Evolutionary conservation across 2,329 filamentous ascomycete genomes (phyloP).

Genomic region (Trichoderma cornu-damae): DNA sequence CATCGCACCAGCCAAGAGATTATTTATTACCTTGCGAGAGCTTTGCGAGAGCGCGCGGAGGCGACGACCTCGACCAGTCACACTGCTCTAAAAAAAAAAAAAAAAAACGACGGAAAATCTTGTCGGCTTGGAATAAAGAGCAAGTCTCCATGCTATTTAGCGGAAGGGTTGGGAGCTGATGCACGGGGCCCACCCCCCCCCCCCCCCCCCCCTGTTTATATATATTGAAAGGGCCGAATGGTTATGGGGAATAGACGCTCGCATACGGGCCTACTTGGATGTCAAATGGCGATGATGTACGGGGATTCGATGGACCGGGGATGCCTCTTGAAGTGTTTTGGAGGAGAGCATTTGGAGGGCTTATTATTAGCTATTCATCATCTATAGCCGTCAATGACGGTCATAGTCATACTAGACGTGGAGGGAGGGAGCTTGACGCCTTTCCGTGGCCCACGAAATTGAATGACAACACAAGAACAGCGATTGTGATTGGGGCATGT

Average conservation of each 20-base stretch:
- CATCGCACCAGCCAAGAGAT: not conserved
- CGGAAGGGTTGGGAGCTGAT: not conserved
- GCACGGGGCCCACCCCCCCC: conserved; percentile 9
- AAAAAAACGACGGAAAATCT: not conserved
- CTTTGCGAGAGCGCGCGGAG: not conserved
- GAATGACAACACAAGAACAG: not conserved
- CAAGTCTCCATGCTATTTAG: not conserved
- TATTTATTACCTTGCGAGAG: too few relatives aligned
- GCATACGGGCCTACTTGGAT: conserved; percentile 12
- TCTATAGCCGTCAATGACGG: not conserved
- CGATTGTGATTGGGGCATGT: not conserved
- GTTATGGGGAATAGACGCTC: conserved; percentile 6
- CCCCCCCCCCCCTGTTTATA: not conserved
- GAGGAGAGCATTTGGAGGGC: not conserved
- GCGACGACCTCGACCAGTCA: not conserved
- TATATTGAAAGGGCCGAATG: conserved; percentile 17
- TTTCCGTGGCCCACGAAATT: not conserved
- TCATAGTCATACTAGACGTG: too few relatives aligned
- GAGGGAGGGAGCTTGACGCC: not conserved
- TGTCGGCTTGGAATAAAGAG: not conserved
- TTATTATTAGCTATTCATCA: not conserved
- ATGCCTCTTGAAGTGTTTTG: not conserved
- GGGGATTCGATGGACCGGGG: not conserved
- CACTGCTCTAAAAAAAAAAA: not conserved
- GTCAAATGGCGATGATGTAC: not conserved